phyloP scores from a whole-genome alignment of 208 protist species.

The Wallacemonas sp. region DNA sequence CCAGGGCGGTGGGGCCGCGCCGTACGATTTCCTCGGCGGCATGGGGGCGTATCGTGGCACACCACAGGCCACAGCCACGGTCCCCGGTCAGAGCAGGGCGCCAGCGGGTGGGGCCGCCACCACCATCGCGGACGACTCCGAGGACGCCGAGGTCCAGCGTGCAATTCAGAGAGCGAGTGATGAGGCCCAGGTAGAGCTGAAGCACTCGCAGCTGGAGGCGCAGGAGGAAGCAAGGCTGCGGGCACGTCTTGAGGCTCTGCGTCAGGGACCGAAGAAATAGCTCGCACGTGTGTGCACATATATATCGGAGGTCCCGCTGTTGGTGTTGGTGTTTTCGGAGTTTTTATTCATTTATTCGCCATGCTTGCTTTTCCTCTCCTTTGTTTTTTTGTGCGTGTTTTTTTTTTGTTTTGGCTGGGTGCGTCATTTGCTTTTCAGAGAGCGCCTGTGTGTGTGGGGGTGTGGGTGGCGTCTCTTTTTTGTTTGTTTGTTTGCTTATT shows the following conservation, averaged over 20 bases:
- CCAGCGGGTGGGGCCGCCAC: too few species aligned
- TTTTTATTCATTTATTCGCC: not conserved
- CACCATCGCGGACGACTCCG: slow-evolving; percentile 24
- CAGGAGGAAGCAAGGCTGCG: slow-evolving; percentile 51
- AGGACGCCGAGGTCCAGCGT: slow-evolving; percentile 45
- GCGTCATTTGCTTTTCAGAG: not conserved
- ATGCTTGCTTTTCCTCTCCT: not conserved
- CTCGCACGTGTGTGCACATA: not conserved
- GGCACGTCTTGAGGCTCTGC: slow-evolving; percentile 51
- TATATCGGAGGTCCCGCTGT: not conserved
- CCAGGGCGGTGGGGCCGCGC: slow-evolving; percentile 23
- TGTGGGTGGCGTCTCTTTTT: not conserved
- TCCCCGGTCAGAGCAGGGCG: too few species aligned
- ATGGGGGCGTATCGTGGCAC: slow-evolving; percentile 18
- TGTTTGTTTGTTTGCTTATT: not conserved
- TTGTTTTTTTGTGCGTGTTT: not conserved
- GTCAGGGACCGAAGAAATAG: slow-evolving; percentile 16
- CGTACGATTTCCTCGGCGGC: slow-evolving; percentile 60
- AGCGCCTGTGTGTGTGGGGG: too few species aligned
- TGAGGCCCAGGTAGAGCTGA: slow-evolving; percentile 45
- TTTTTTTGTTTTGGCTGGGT: not conserved
- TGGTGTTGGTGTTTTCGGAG: not conserved
- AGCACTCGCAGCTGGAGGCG: slow-evolving; percentile 45
- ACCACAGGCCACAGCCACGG: not conserved
- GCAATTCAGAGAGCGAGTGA: slow-evolving; percentile 51